A percentile compares a stretch with the other conserved stretches of the same genome.
These are phyloP conservation scores for Stephanodiscus triporus DNA, from an alignment of 108 stramenopile species.

Conservation along the genomic window DNA sequence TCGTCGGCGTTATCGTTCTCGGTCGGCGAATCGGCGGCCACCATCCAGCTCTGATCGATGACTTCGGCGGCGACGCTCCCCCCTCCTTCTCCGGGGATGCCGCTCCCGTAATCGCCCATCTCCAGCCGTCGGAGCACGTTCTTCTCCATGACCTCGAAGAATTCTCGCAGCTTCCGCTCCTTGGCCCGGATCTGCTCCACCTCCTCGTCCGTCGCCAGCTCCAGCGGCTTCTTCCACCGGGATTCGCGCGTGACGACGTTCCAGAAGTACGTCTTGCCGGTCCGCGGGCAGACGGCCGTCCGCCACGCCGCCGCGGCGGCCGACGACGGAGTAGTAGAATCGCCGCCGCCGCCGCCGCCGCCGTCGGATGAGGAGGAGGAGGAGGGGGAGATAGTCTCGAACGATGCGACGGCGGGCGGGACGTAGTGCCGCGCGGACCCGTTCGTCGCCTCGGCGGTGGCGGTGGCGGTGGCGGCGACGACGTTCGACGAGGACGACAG, in stretches of 20 bases:
- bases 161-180: slow-evolving; percentile 74
- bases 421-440: background rate
- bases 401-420: background rate
- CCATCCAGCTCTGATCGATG: slow-evolving; percentile 29
- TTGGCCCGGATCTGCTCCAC: slow-evolving; percentile 62
- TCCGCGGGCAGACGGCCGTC: slow-evolving; percentile 72
- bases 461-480: too few relatives aligned
- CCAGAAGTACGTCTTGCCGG: slow-evolving; percentile 92
- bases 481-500: background rate
- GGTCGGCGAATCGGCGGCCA: slow-evolving; percentile 5
- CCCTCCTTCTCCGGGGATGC: background rate
- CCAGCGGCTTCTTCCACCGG: slow-evolving; percentile 93
- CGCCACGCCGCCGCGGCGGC: slow-evolving; percentile 53
- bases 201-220: slow-evolving; percentile 71
- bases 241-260: slow-evolving; percentile 88
- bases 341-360: background rate
- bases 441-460: background rate
- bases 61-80: background rate
- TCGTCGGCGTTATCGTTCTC: background rate
- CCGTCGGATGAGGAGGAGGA: background rate
- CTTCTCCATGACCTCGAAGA: slow-evolving; percentile 90
- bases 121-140: slow-evolving; percentile 69
- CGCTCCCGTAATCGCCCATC: background rate
- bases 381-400: background rate
- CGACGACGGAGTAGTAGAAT: background rate